A percentile compares a stretch with the other conserved stretches of the same genome.
Conservation (phyloP, 73 alveolate species). For the Tetrahymena malaccensis region DNA sequence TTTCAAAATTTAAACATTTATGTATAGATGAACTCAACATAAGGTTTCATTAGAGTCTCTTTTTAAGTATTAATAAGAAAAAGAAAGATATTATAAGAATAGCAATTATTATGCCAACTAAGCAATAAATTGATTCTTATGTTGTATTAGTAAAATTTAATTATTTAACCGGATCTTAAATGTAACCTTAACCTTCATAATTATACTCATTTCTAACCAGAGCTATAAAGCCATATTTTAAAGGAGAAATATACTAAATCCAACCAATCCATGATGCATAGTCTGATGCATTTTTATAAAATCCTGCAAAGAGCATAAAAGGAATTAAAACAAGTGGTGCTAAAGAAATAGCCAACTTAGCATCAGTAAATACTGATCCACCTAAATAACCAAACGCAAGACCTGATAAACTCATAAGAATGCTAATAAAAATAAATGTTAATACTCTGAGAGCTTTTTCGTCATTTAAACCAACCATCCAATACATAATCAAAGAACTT, state of each 20-base stretch:
- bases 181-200: not conserved
- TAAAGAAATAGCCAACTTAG: slow-evolving; percentile 4
- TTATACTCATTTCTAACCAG: slow-evolving; percentile 53
- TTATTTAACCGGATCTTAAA: not conserved
- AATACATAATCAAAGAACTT: slow-evolving; percentile 3
- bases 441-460: not conserved
- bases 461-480: slow-evolving; percentile 28
- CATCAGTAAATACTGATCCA: slow-evolving; percentile 17
- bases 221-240: slow-evolving; percentile 57
- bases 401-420: slow-evolving; percentile 4
- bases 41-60: not conserved
- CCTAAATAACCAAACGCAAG: slow-evolving; percentile 14
- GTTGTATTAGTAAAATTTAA: not conserved
- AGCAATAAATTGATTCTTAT: not conserved
- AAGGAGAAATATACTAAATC: slow-evolving; percentile 58
- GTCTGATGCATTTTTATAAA: not conserved
- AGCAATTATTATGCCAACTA: not conserved
- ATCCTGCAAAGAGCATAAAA: slow-evolving; percentile 17
- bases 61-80: not conserved
- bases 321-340: slow-evolving; percentile 21
- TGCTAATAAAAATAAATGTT: not conserved
- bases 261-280: slow-evolving; percentile 32
- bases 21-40: slow-evolving; percentile 10
- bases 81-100: not conserved
- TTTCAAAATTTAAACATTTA: not conserved